Evolutionary conservation across 1,284 basidiomycete species (phyloP), one percentile per base, ranked within the genome.

Genomic region (Puccinia triticina): DNA sequence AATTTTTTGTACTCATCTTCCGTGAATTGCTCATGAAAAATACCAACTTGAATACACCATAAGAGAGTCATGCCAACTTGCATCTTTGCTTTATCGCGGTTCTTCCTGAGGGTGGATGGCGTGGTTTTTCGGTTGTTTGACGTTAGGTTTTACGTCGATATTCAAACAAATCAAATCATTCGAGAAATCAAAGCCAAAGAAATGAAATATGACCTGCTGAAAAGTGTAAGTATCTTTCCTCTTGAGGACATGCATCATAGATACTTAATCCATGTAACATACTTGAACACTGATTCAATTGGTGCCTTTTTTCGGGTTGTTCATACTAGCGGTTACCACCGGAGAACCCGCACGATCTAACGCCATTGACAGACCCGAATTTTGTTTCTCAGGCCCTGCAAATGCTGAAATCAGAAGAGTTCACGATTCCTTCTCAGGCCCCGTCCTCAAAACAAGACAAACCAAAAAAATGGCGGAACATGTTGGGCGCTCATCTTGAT

Each of bases 31-130:
- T 26, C 16, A 43, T 32, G n/a, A 2, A 12, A 32, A 34, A 50
- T n/a, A 69, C 64, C 71, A 16, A 43, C 18, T 18, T 46, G 29
- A 72, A 67, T 78, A n/a, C 21, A 34, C 48, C 50, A 16, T 29
- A 85, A 97, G 95, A 92, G 97, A 81, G 95, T 99, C 69, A 99
- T 99, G 96, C 95, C 96, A 0, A 92, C 92, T n/a, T 96, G 93
- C 74, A 90, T 98, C 84, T 96, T 98, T 87, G 91, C 98, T 83
- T 91, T 99, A 12, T 90, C 92, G 0, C 91, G 97, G 10, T 94
- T 98, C 87, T 95, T 94, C n/a, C 89, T 99, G 5, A 91, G 97
- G 29, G 95, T 99, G 71, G 97, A 99, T 87, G 91, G 93, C 82
- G 97, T 99, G 61, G 90, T 98, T 59, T 99, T 99, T 88, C 90